Evolutionary conservation across 1,284 basidiomycete genomes (phyloP).

Genomic region (Rhizopogon hawkerae): DNA sequence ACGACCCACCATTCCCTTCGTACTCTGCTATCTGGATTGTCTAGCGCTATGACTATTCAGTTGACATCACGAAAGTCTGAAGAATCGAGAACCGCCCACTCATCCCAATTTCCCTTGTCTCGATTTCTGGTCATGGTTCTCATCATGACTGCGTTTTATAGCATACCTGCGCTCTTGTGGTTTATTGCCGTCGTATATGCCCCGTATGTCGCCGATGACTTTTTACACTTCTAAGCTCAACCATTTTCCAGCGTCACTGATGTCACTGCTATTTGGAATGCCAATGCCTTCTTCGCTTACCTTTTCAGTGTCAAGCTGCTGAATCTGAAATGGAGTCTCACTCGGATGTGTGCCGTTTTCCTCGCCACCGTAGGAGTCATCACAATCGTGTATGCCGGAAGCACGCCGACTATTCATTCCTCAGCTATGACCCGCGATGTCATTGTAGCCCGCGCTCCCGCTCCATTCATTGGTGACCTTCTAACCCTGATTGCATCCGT

Average conservation of each 20-base stretch:
- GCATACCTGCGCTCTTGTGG: constrained; percentile 61
- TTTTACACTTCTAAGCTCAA: constrained; percentile 8
- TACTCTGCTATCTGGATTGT: constrained; percentile 43
- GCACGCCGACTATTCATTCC: constrained; percentile 22
- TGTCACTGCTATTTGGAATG: constrained; percentile 79
- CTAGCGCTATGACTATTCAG: constrained; percentile 44
- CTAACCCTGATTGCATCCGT: constrained; percentile 66
- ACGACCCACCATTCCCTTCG: constrained; percentile 39
- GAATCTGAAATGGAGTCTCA: constrained; percentile 50
- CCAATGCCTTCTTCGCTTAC: constrained; percentile 79
- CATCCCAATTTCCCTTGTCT: constrained; percentile 34
- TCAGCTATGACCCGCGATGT: constrained; percentile 10
- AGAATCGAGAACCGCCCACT: constrained; percentile 8
- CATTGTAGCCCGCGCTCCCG: constrained; percentile 26
- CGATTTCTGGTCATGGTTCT: constrained; percentile 39
- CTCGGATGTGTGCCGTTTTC: constrained; percentile 58
- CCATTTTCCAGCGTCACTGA: constrained; percentile 53
- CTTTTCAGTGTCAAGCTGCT: constrained; percentile 59
- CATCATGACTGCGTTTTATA: constrained; percentile 50
- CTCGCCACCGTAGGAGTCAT: constrained; percentile 71
- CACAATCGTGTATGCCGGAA: constrained; percentile 71
- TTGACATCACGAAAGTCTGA: constrained; percentile 31
- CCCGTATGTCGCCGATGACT: constrained; percentile 45
- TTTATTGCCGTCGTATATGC: constrained; percentile 62
- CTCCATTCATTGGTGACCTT: constrained; percentile 67